Evolutionary conservation across 2,329 filamentous ascomycete genomes (phyloP).

Genomic region (Neonectria sp.): DNA sequence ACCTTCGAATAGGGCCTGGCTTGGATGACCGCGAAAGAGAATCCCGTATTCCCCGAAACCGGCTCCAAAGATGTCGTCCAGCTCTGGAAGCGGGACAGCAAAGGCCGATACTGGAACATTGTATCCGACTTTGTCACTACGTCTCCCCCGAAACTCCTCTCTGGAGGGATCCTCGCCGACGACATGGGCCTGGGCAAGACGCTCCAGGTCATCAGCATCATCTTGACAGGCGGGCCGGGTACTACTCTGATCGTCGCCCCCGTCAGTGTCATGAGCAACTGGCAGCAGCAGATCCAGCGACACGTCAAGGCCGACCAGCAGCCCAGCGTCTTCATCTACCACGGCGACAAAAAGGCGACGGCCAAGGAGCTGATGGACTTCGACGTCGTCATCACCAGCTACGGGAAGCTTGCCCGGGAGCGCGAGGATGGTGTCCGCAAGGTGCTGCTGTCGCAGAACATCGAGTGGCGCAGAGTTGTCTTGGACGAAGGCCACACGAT

Average conservation of each 20-base stretch:
- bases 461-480: constrained; percentile 84
- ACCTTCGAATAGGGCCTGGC: constrained; percentile 74
- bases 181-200: constrained; percentile 97
- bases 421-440: constrained; percentile 63
- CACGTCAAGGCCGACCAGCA: constrained; percentile 77
- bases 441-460: constrained; percentile 52
- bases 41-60: constrained; percentile 72
- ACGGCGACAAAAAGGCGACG: constrained; percentile 74
- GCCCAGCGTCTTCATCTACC: constrained; percentile 81
- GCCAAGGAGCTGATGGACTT: constrained; percentile 73
- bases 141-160: constrained; percentile 74
- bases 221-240: constrained; percentile 71
- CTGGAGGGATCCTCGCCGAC: constrained; percentile 87
- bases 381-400: constrained; percentile 88
- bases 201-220: constrained; percentile 85
- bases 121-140: constrained; percentile 72
- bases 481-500: constrained; percentile 89
- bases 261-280: constrained; percentile 91
- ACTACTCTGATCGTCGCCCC: constrained; percentile 86
- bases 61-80: constrained; percentile 76
- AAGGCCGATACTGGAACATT: constrained; percentile 73
- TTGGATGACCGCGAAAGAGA: constrained; percentile 86
- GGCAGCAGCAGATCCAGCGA: constrained; percentile 82
- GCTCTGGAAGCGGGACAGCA: constrained; percentile 77
- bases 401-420: constrained; percentile 81